phyloP scores from a whole-genome alignment of 2,329 filamentous ascomycete species.

The Colletotrichum liaoningense region DNA sequence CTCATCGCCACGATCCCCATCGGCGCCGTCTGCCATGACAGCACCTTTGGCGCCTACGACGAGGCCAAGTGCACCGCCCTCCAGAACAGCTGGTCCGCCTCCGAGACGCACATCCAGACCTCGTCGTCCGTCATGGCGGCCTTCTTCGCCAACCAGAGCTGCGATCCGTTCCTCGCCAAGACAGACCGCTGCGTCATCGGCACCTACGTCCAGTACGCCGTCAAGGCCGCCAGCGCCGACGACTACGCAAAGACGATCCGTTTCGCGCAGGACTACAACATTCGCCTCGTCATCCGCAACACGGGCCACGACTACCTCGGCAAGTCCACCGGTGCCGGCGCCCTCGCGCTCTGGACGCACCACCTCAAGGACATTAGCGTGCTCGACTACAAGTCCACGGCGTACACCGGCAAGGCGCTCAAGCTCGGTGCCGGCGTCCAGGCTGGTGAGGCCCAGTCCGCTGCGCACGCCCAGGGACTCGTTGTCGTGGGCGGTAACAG shows the following conservation, averaged over 20 bases:
- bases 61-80: slow-evolving; percentile 54
- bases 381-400: slow-evolving; percentile 39
- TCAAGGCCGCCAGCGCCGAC: slow-evolving; percentile 26
- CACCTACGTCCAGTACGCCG: slow-evolving; percentile 33
- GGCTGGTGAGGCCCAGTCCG: slow-evolving; percentile 53
- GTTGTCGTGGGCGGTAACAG: slow-evolving; percentile 60
- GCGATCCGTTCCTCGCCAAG: slow-evolving; percentile 48
- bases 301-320: slow-evolving; percentile 50
- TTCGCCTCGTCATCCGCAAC: slow-evolving; percentile 53
- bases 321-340: slow-evolving; percentile 48
- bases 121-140: slow-evolving; percentile 53
- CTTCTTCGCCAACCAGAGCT: slow-evolving; percentile 53
- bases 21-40: slow-evolving; percentile 61
- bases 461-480: slow-evolving; percentile 50
- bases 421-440: slow-evolving; percentile 62
- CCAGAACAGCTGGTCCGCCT: slow-evolving; percentile 54
- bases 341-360: slow-evolving; percentile 53
- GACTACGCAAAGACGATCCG: slow-evolving; percentile 32
- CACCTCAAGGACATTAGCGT: slow-evolving; percentile 51
- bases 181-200: slow-evolving; percentile 22
- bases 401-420: slow-evolving; percentile 60
- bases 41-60: slow-evolving; percentile 62
- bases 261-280: slow-evolving; percentile 54
- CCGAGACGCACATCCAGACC: slow-evolving; percentile 55
- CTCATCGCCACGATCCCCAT: slow-evolving; percentile 64